Percentiles rank a stretch among this genome's conserved stretches.
Conservation (phyloP, 2,329 filamentous ascomycete genomes). For the Penicillium hesseltinei region DNA sequence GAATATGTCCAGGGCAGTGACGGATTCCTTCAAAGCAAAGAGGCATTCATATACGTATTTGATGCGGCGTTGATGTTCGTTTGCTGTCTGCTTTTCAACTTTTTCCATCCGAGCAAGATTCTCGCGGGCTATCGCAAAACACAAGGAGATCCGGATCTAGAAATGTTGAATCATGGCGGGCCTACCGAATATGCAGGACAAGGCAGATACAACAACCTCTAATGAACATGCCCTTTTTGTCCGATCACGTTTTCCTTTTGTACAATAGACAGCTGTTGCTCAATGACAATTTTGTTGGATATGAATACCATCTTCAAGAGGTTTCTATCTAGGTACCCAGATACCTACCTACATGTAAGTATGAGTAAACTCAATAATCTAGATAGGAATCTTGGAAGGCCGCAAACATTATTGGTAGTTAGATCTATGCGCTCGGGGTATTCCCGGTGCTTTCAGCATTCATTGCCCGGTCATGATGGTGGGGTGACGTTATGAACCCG, state of each 20-base stretch:
- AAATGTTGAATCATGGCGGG: constrained; percentile 9
- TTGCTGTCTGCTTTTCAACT: constrained; percentile 15
- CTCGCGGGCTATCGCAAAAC: neutral
- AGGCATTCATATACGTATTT: constrained; percentile 17
- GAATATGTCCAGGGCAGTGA: constrained; percentile 18
- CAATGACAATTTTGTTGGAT: too few relatives aligned
- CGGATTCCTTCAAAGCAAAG: constrained; percentile 16
- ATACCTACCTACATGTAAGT: too few relatives aligned
- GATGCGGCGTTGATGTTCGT: constrained; percentile 16
- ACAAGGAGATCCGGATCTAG: constrained; percentile 5
- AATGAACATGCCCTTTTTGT: neutral
- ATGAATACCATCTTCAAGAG: neutral
- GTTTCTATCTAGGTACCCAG: neutral
- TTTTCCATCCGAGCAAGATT: constrained; percentile 17
- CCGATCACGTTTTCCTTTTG: neutral
- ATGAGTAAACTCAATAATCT: too few relatives aligned
- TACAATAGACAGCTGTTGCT: neutral
- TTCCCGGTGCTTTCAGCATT: neutral
- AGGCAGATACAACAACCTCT: neutral
- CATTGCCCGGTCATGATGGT: neutral
- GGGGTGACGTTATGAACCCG: neutral
- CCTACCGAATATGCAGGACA: neutral
- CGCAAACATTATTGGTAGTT: neutral
- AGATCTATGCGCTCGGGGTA: neutral
- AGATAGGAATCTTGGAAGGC: too few relatives aligned